These are phyloP conservation scores for Pythium myriotylum DNA, from an alignment of 352 stramenopile genomes.

Conservation along the genomic window DNA sequence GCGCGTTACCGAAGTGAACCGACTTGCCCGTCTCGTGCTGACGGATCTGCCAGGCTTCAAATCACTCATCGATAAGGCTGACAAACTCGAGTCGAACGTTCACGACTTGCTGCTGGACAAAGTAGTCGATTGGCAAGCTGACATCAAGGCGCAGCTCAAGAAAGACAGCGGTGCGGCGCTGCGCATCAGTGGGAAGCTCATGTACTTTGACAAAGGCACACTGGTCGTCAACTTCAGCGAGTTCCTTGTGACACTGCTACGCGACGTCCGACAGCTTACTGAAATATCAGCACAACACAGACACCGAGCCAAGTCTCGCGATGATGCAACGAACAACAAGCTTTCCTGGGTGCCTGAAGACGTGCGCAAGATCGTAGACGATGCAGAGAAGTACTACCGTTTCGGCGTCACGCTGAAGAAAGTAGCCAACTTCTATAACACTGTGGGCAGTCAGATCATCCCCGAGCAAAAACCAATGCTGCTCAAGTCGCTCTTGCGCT, in stretches of 20 bases:
- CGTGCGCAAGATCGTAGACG: constrained; percentile 72
- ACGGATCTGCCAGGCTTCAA: constrained; percentile 67
- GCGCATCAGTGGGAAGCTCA: constrained; percentile 83
- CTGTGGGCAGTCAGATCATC: constrained; percentile 94
- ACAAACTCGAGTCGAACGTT: constrained; percentile 54
- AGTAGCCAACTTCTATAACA: constrained; percentile 97
- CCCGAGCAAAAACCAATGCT: constrained; percentile 94
- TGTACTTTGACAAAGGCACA: constrained; percentile 91
- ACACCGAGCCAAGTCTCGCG: constrained; percentile 17
- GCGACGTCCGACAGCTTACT: constrained; percentile 91
- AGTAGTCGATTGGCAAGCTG: constrained; percentile 86
- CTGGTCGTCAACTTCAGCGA: constrained; percentile 94
- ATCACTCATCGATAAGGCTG: constrained; percentile 51
- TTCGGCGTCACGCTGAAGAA: constrained; percentile 96
- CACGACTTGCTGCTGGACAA: constrained; percentile 75
- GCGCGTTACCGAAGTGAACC: constrained; percentile 58
- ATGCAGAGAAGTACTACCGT: constrained; percentile 93
- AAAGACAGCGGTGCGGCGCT: constrained; percentile 62
- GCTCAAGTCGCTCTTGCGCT: constrained; percentile 90
- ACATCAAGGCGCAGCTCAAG: constrained; percentile 69
- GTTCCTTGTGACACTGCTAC: constrained; percentile 91
- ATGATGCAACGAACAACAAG: constrained; percentile 19
- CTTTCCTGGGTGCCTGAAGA: constrained; percentile 69
- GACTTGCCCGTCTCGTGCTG: constrained; percentile 57
- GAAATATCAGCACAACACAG: constrained; percentile 78